These are phyloP conservation scores for Elsinoe ampelina DNA, from an alignment of 2,329 filamentous ascomycete genomes.

Conservation along the genomic window DNA sequence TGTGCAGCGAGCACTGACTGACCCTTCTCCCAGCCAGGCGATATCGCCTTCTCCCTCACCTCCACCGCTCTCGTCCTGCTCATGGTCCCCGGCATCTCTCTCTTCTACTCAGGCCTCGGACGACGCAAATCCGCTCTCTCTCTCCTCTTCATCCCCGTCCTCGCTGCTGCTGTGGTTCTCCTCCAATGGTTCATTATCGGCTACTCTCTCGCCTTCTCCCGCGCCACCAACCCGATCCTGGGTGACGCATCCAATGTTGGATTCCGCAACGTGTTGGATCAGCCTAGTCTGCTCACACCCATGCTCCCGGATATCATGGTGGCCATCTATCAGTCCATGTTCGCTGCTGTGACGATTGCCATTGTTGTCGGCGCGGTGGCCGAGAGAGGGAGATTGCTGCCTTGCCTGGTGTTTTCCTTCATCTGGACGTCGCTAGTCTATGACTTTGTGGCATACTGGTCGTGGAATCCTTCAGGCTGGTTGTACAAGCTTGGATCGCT, in stretches of 20 bases:
- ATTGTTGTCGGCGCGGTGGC: conserved; percentile 88
- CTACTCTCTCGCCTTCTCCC: conserved; percentile 87
- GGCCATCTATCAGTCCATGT: conserved; percentile 86
- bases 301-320: conserved; percentile 84
- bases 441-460: conserved; percentile 94
- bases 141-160: conserved; percentile 96
- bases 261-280: conserved; percentile 70
- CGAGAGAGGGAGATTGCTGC: conserved; percentile 85
- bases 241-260: conserved; percentile 85
- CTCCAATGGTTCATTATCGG: conserved; percentile 99
- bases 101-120: conserved; percentile 96
- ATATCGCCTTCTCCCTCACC: conserved; percentile 88
- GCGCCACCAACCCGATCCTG: conserved; percentile 79
- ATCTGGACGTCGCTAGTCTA: conserved; percentile 96
- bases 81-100: conserved; percentile 94
- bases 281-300: conserved; percentile 82
- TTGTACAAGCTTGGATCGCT: conserved; percentile 80
- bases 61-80: conserved; percentile 85
- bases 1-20: conserved; percentile 74
- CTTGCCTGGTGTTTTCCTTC: conserved; percentile 91
- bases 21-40: conserved; percentile 89
- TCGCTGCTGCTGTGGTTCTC: conserved; percentile 76
- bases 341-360: conserved; percentile 83
- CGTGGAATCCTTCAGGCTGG: conserved; percentile 93
- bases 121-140: conserved; percentile 94